Base-by-base conservation (phyloP, 768 basidiomycete species). In the Boletus speciosus region DNA sequence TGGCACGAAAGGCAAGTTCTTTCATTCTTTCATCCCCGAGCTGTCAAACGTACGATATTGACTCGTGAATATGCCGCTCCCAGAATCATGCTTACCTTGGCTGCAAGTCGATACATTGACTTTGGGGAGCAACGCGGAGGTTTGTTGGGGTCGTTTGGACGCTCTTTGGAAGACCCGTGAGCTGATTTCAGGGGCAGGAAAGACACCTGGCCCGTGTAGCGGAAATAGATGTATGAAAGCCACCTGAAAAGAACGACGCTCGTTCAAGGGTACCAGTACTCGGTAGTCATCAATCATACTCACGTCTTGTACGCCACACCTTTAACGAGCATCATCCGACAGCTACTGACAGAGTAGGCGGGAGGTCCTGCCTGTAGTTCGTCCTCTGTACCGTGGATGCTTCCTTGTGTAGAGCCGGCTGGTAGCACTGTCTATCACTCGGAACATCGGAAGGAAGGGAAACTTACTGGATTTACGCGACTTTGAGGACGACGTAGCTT, bases 41-140 rank as follows among this genome's bases (percentile, higher is more conserved):
- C 67, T 68, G 51, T 14, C 57, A 36, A 21, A 39, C 7, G 25
- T 27, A 29, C 19, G 7, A n/a, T 7, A 37, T 54, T 21, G 42
- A 41, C 15, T 32, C 15, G 1, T 44, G 19, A 6, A 42, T 7
- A 19, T 36, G 29, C 25, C 32, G 4, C 40, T 34, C 32, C 23
- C 23, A 29, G 15, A 27, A 47, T 23, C 7, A 35, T 39, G 27
- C 64, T 56, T 49, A 72, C 71, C 21, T 31, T 59, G 16, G 14
- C 37, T 23, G 71, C 71, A 9, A 73, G 60, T 48, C 71, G 68
- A 59, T 71, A 74, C 73, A 74, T 73, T 10, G 71, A 73, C 61
- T 74, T 73, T 52, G 73, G 71, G 16, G 71, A 73, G 25, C 71
- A 73, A 19, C 44, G 1, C 5, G 61, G 58, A 21, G 53, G 41